Evolutionary conservation across 129 eudicot genomes (phyloP).

Genomic region (Mikania micrantha): DNA sequence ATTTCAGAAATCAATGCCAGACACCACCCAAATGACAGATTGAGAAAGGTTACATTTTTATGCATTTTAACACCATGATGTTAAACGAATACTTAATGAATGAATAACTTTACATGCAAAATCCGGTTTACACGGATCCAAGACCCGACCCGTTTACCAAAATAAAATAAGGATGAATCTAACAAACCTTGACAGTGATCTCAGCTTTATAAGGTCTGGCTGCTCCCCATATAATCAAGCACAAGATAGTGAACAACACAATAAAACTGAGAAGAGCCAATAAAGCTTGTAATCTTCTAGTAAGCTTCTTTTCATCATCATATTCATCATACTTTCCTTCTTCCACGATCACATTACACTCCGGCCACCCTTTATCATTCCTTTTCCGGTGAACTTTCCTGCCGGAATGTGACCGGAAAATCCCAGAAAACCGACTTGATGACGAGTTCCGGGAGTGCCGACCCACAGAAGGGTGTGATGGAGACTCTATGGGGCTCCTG

Average conservation of each 20-base stretch:
- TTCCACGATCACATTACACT: slow-evolving; percentile 94
- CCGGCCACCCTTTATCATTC: slow-evolving; percentile 99
- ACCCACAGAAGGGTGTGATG: slow-evolving; percentile 90
- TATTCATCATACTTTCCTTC: slow-evolving; percentile 88
- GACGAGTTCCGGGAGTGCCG: slow-evolving; percentile 96
- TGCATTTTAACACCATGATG: neutral
- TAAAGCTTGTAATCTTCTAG: slow-evolving; percentile 62
- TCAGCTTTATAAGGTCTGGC: slow-evolving; percentile 73
- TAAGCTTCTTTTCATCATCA: slow-evolving; percentile 54
- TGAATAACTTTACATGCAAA: neutral
- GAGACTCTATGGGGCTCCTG: slow-evolving; percentile 88
- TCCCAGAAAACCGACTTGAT: slow-evolving; percentile 91
- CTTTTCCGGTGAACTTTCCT: slow-evolving; percentile 64
- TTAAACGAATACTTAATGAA: neutral
- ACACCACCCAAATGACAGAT: too few relatives aligned
- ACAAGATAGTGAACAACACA: slow-evolving; percentile 63
- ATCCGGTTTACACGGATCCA: too few relatives aligned
- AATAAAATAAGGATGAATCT: too few relatives aligned
- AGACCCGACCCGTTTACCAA: too few relatives aligned
- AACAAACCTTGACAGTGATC: slow-evolving; percentile 68
- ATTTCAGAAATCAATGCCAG: too few relatives aligned
- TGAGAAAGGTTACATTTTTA: neutral
- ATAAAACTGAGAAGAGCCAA: slow-evolving; percentile 61
- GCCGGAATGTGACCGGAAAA: slow-evolving; percentile 92
- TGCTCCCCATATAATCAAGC: slow-evolving; percentile 95